These are phyloP conservation scores for Cladobotryum mycophilum DNA, from an alignment of 2,329 filamentous ascomycete species.

Conservation along the genomic window DNA sequence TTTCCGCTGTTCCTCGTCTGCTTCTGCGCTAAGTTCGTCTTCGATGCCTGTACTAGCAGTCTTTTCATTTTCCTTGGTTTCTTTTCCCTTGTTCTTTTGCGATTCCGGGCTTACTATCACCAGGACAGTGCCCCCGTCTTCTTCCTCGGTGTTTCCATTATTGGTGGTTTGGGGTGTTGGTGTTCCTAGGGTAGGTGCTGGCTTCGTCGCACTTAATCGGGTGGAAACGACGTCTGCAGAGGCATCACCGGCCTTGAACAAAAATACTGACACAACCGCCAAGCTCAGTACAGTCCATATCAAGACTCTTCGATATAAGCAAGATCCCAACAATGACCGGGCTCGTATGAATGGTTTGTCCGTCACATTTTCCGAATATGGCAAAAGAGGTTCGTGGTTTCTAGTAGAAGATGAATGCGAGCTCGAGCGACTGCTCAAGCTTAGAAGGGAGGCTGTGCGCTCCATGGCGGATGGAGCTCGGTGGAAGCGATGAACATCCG, in stretches of 20 bases:
- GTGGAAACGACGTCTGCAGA: slow-evolving; percentile 6
- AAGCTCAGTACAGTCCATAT: slow-evolving; percentile 42
- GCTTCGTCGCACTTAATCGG: neutral
- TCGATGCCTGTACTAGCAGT: neutral
- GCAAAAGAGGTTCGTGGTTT: slow-evolving; percentile 29
- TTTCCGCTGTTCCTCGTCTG: slow-evolving; percentile 22
- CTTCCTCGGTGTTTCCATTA: slow-evolving; percentile 1
- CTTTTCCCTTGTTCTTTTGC: no score
- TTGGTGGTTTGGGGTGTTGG: neutral
- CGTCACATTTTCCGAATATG: slow-evolving; percentile 24
- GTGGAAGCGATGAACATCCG: neutral
- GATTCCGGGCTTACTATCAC: slow-evolving; percentile 6
- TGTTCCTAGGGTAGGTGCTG: neutral
- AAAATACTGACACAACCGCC: slow-evolving; percentile 33
- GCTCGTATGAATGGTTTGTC: slow-evolving; percentile 36
- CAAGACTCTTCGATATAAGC: slow-evolving; percentile 46
- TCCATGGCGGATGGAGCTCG: slow-evolving; percentile 18
- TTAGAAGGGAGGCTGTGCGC: slow-evolving; percentile 24
- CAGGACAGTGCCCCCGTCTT: slow-evolving; percentile 2
- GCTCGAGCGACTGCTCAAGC: slow-evolving; percentile 30
- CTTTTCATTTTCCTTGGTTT: neutral
- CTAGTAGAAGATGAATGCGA: slow-evolving; percentile 24
- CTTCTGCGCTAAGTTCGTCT: slow-evolving; percentile 9
- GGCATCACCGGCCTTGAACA: slow-evolving; percentile 30
- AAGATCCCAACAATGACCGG: slow-evolving; percentile 43